Base-by-base conservation (phyloP, 2,329 filamentous ascomycete genomes). In the Sporothrix globosa region DNA sequence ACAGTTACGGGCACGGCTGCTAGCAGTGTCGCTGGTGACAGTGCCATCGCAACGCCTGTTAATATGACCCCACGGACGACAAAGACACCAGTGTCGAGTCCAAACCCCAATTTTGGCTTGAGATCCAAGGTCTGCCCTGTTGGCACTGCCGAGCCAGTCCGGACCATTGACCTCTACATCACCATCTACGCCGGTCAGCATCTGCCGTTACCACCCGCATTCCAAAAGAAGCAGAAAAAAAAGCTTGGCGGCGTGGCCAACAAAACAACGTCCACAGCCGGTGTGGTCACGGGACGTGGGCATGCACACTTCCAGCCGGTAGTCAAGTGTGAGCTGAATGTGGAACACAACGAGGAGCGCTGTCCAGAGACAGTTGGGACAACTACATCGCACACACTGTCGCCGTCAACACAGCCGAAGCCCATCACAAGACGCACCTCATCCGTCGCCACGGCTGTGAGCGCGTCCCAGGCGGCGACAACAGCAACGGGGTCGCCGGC, bases 311-410 rank as follows among this genome's bases (percentile, higher is more conserved):
- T 96, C 73, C 87, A 88, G 52, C 92, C 92, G 1, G 87, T 91
- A 71, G 86, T 97, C 75, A 93, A 91, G 77, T 90, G 90, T 73
- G 91, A 96, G 77, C 80, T 97, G 69, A 92, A 96, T 78, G 88
- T 94, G 19, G 93, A 96, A 77, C 91, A 84, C 72, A 77, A 78
- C 9, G 79, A 79, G 72, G 83, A 79, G 74, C 80, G 74, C 72
- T 78, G 72, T 56, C 76, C 72, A 1, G 71, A 73, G 60, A 5
- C 53, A 3, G 52, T 44, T 6, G 65, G 58, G 1, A 2, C 39
- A 4, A 3, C 50, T 21, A 19, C 58, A 2, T 63, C 39, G 11
- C 58, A 46, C 39, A 19, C 58, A 1, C n/a, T 67, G 21, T 17
- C 69, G 9, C 44, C 60, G 7, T n/a, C 56, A 6, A 6, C 61